phyloP scores from a whole-genome alignment of 148 eudicot species.

The Salicornia ramosissima region DNA sequence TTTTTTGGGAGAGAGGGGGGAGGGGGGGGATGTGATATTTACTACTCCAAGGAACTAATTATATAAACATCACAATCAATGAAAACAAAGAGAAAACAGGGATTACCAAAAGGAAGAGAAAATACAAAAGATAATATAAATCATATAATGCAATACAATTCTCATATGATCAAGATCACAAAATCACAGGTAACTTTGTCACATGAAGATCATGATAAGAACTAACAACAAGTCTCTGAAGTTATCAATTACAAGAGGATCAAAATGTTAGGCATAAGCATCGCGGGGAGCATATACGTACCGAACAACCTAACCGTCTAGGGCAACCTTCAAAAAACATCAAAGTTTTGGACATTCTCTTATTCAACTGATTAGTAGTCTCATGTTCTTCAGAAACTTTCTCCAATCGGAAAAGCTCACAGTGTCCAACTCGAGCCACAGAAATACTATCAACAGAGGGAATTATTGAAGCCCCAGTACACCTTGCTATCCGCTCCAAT shows the following conservation, averaged over 20 bases:
- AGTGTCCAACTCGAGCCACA: constrained; percentile 67
- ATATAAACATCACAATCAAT: too few relatives aligned
- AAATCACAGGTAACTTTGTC: not conserved
- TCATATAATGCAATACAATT: not conserved
- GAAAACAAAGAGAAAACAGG: too few relatives aligned
- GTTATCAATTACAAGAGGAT: not conserved
- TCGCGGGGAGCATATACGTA: constrained; percentile 24
- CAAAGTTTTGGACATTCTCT: constrained; percentile 68
- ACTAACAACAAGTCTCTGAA: not conserved
- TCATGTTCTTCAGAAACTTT: constrained; percentile 76
- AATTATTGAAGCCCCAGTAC: constrained; percentile 80
- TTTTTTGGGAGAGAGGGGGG: too few relatives aligned
- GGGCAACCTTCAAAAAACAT: constrained; percentile 99
- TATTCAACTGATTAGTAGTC: constrained; percentile 47
- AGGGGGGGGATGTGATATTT: too few relatives aligned
- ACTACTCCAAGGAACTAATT: too few relatives aligned
- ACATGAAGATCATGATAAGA: not conserved
- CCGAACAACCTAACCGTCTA: constrained; percentile 97
- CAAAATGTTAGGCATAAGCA: not conserved
- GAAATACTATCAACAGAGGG: constrained; percentile 63
- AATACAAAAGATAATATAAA: too few relatives aligned
- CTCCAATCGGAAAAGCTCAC: constrained; percentile 81
- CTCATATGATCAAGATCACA: not conserved
- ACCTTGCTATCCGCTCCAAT: constrained; percentile 75
- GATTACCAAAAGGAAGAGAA: too few relatives aligned